Conservation (phyloP, 805 yeast genomes). For the Candida taoyuanica region DNA sequence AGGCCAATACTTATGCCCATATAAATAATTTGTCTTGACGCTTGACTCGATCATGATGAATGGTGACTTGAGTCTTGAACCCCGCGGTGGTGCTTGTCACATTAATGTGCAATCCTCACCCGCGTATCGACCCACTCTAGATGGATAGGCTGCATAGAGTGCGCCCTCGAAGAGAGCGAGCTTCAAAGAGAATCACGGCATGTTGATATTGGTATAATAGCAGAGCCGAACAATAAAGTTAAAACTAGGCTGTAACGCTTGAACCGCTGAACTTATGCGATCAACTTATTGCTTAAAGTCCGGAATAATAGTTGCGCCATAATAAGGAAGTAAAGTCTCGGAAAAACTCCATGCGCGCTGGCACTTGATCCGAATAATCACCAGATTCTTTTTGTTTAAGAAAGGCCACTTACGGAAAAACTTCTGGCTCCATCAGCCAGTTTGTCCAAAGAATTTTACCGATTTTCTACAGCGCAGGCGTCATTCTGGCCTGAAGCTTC, state of each 20-base stretch:
- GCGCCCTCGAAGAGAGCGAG: too few relatives aligned
- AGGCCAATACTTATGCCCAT: too few relatives aligned
- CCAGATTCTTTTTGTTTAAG: not conserved
- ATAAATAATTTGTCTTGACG: not conserved
- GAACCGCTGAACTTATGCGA: too few relatives aligned
- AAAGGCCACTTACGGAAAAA: slow-evolving; percentile 1
- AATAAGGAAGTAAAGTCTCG: not conserved
- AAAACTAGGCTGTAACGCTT: not conserved
- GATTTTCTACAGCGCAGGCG: too few relatives aligned
- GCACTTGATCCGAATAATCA: not conserved
- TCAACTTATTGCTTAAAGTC: not conserved
- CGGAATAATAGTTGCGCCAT: not conserved
- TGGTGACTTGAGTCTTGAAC: too few relatives aligned
- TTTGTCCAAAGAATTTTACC: slow-evolving; percentile 1
- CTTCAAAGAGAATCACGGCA: too few relatives aligned
- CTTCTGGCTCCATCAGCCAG: slow-evolving; percentile 11
- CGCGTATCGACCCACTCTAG: too few relatives aligned
- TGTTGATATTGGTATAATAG: too few relatives aligned
- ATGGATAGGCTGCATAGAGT: too few relatives aligned
- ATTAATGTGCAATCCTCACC: not conserved
- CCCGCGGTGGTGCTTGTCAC: not conserved
- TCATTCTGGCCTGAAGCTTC: slow-evolving; percentile 5
- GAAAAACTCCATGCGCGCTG: not conserved
- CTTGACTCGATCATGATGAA: not conserved
- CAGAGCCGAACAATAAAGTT: too few relatives aligned